Base-by-base conservation (phyloP, 2,329 filamentous ascomycete genomes). In the Microdochium nivale region DNA sequence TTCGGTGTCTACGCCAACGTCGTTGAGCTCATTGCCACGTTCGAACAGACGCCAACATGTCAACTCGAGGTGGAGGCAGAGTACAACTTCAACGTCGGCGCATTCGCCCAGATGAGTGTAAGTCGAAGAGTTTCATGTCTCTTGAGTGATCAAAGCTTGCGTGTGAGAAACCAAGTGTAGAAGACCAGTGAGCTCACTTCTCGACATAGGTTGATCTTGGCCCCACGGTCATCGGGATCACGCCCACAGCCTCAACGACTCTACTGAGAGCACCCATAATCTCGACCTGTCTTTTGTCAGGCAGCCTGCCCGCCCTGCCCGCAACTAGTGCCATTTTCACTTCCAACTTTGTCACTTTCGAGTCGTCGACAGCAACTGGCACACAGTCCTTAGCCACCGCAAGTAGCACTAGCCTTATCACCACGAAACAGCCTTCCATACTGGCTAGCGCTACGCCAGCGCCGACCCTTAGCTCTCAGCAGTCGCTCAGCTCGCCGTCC, bases 1-100 rank as follows among this genome's bases (percentile, higher is more conserved):
- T 49, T 70, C 16, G 67, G 65, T 33, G 58, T 78, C 35, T 78
- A 70, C 58, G 68, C 72, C 49, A 72, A 78, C 60, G 60, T 80
- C 10, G 70, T 76, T n/a, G 70, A 79, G 57, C 75, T 78, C 60
- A 68, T 69, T 49, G 60, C 65, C 37, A 59, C 58, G 33, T 56
- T 71, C 11, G 58, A 65, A n/a, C 56, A 52, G 33, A 63, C 62
- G 1, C 55, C 58, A 3, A 49, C 55, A 47, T 71, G 68, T 51
- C 59, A 52, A 21, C 54, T 71, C 37, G 54, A 53, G 49, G 27
- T 55, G 32, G 37, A 46, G 10, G 60, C 64, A 49, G 60, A 53
- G 56, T 63, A 59, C 52, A 59, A 67, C 56, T 50, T 64, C 47
- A 67, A 67, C 52, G 60, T 64, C 25, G 65, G 65, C 35, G 64